Evolutionary conservation across 2,329 filamentous ascomycete species (phyloP).

Genomic region (Trichoderma citrinoviride): DNA sequence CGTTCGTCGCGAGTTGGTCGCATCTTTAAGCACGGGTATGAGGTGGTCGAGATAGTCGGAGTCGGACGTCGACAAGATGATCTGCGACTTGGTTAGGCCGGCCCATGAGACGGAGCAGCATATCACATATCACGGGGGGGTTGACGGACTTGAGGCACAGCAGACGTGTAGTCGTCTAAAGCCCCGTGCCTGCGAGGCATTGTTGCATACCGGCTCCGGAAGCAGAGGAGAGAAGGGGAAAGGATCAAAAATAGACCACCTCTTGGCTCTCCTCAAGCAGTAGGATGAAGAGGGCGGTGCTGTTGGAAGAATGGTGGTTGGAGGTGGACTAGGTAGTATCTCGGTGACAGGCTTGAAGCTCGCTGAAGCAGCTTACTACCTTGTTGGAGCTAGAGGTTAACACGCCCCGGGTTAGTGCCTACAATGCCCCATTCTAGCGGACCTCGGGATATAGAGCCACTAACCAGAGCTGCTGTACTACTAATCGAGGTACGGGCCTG

Average conservation of each 20-base stretch:
- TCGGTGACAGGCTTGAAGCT: constrained; percentile 5
- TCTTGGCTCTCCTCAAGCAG: background rate
- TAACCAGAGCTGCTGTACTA: too few relatives aligned
- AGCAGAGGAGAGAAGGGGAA: too few relatives aligned
- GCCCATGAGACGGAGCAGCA: background rate
- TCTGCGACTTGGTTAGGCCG: constrained; percentile 50
- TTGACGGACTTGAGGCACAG: constrained; percentile 44
- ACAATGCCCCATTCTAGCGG: too few relatives aligned
- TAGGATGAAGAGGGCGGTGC: background rate
- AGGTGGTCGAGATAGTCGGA: constrained; percentile 93
- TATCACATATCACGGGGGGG: constrained; percentile 22
- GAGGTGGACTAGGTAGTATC: background rate
- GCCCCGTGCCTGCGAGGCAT: constrained; percentile 48
- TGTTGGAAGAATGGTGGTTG: background rate
- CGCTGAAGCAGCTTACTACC: background rate
- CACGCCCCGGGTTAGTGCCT: too few relatives aligned
- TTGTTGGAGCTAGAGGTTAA: background rate
- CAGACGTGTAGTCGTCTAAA: constrained; percentile 47
- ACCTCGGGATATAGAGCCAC: too few relatives aligned
- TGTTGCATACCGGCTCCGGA: constrained; percentile 5
- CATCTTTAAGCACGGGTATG: constrained; percentile 91
- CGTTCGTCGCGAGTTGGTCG: constrained; percentile 70
- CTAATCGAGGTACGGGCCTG: background rate
- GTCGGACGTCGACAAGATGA: constrained; percentile 88
- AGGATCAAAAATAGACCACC: background rate